Evolutionary conservation across 148 eudicot genomes (phyloP).

Genomic region (Rhododendron vialii): DNA sequence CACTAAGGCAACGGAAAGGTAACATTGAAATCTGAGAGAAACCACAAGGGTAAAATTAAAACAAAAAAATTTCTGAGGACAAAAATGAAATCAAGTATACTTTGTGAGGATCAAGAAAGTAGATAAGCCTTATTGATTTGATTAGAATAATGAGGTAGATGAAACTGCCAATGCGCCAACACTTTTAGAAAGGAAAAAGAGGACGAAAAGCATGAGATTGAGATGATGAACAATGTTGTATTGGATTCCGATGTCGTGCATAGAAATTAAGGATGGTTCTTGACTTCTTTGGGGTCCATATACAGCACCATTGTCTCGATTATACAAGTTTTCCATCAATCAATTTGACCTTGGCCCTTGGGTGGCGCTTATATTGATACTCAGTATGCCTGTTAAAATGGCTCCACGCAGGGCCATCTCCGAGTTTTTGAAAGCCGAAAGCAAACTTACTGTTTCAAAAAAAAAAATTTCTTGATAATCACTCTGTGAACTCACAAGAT

Average conservation of each 20-base stretch:
- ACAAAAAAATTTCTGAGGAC: too few species aligned
- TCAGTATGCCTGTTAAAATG: neutral
- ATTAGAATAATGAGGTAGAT: neutral
- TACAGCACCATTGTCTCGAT: neutral
- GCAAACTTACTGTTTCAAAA: too few species aligned
- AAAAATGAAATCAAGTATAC: too few species aligned
- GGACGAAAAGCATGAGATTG: neutral
- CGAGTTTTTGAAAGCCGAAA: neutral
- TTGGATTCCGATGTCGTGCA: neutral
- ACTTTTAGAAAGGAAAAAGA: neutral
- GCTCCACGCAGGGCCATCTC: neutral
- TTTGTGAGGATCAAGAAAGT: too few species aligned
- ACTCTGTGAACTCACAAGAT: too few species aligned
- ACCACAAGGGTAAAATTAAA: too few species aligned
- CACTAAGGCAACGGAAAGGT: too few species aligned
- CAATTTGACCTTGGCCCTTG: neutral
- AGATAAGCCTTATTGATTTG: neutral
- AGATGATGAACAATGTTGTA: neutral
- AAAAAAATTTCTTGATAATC: too few species aligned
- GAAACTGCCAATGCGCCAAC: neutral
- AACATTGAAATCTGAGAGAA: too few species aligned
- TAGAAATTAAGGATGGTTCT: neutral
- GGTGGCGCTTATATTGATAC: neutral
- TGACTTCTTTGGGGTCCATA: neutral
- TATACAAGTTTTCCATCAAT: neutral